Evolutionary conservation across 306 rosid species (phyloP), one percentile per base, ranked within the genome.

Genomic region (Casuarina cunninghamiana): DNA sequence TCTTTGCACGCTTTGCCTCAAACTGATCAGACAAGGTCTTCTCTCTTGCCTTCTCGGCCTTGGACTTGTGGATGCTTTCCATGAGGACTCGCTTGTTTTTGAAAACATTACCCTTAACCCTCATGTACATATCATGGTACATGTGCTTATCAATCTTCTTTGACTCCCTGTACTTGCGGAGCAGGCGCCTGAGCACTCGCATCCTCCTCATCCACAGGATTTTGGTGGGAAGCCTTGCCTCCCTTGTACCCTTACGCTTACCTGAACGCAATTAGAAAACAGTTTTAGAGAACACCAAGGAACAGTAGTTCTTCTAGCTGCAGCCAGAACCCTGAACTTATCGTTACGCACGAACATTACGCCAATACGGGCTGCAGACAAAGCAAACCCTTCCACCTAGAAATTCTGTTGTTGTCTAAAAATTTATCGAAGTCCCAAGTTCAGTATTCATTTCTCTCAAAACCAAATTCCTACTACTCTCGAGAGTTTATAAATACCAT

Each of bases 91-190:
- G 91, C 76, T 94, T 94, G 81, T 94, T 94, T 91, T 94, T 94
- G 83, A 92, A 94, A 32, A 92, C 98, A 48, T 94, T 94, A 88
- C 98, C 98, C 91, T 94, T 94, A 0, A 94, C 98, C 88, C 87
- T 92, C 98, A 94, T 89, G 83, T 94, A 94, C 98, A 92, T 94
- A 82, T 92, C 97, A 86, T 94, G 98, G 84, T 92, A 94, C 98
- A 94, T 94, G 79, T 94, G 98, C 85, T 88, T 92, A 82, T 94
- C 97, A 69, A 94, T 94, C 88, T 94, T 94, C 87, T 92, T 94
- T 0, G 97, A 71, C 49, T 94, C 97, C 41, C 98, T 66, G 72
- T 94, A 94, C 97, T 94, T 94, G 83, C 98, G 97, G 35, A 94
- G 97, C 89, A 94, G 70, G 57, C 97, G 86, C 85, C 97, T 92